Evolutionary conservation across 345 rosid genomes (phyloP).

Genomic region (Raphanus raphanistrum): DNA sequence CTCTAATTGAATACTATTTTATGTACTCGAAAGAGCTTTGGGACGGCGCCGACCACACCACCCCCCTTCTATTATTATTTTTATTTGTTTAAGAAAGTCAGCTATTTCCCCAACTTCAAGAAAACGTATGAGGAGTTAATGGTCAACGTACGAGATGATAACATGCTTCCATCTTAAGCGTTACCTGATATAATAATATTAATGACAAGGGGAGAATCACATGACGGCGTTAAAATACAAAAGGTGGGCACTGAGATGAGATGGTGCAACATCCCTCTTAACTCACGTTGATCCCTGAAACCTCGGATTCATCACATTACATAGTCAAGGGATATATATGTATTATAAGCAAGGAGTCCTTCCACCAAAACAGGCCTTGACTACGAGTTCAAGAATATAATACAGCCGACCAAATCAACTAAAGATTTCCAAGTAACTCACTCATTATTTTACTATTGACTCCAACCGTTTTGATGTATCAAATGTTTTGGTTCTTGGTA

Average conservation of each 20-base stretch:
- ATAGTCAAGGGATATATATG: conserved; percentile 6
- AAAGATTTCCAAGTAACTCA: conserved; percentile 34
- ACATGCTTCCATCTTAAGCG: conserved; percentile 36
- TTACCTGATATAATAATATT: conserved; percentile 31
- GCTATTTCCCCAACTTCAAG: conserved; percentile 33
- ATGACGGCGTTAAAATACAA: conserved; percentile 2
- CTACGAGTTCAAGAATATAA: conserved; percentile 29
- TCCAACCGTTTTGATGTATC: conserved; percentile 26
- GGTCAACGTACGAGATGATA: conserved; percentile 36
- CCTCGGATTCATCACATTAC: conserved; percentile 29
- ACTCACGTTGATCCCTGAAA: conserved; percentile 17
- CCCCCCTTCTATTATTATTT: conserved; percentile 32
- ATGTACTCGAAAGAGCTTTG: conserved; percentile 18
- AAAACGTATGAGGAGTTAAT: conserved; percentile 20
- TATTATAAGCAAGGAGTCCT: not conserved
- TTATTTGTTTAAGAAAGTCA: conserved; percentile 25
- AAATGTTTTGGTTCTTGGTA: conserved; percentile 9
- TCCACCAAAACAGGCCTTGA: conserved; percentile 32
- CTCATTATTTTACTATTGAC: conserved; percentile 24
- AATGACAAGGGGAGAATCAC: conserved; percentile 2
- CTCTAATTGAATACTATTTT: not conserved
- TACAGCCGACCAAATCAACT: conserved; percentile 51
- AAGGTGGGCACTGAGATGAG: conserved; percentile 16
- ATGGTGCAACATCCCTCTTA: conserved; percentile 19
- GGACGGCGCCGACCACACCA: conserved; percentile 73